phyloP scores from a whole-genome alignment of 805 yeast species.

The Soucietia sequanensis region DNA sequence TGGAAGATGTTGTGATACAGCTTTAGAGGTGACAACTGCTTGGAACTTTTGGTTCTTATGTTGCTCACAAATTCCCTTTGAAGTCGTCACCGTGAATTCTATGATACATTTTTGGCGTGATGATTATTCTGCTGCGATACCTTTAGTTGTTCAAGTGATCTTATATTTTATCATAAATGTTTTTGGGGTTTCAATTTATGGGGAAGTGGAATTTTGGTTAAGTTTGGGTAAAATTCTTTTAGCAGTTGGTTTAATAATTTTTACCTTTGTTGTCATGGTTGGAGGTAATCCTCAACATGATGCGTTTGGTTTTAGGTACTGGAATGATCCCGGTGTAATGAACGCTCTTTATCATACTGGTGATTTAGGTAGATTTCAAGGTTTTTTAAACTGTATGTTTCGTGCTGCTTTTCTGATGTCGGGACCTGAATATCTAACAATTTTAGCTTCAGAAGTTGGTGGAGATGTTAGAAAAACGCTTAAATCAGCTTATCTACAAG shows the following conservation, averaged over 20 bases:
- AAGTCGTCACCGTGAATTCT: slow-evolving; percentile 76
- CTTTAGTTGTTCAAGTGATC: slow-evolving; percentile 63
- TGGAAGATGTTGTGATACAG: slow-evolving; percentile 73
- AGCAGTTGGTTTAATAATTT: slow-evolving; percentile 71
- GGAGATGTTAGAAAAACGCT: slow-evolving; percentile 63
- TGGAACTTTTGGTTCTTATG: slow-evolving; percentile 79
- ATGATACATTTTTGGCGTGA: slow-evolving; percentile 80
- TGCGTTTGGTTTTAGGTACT: slow-evolving; percentile 50
- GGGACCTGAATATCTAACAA: slow-evolving; percentile 83
- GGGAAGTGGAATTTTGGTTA: slow-evolving; percentile 81
- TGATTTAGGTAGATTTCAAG: slow-evolving; percentile 62
- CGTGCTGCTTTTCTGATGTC: slow-evolving; percentile 78
- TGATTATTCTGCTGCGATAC: slow-evolving; percentile 70
- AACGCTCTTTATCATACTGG: slow-evolving; percentile 41
- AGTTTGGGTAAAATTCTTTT: slow-evolving; percentile 64
- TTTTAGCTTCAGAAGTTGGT: slow-evolving; percentile 81
- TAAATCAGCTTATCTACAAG: slow-evolving; percentile 78
- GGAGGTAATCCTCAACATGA: slow-evolving; percentile 79
- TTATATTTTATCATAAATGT: slow-evolving; percentile 64
- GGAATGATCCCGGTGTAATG: slow-evolving; percentile 41
- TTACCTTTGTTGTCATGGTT: slow-evolving; percentile 78
- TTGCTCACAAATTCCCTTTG: slow-evolving; percentile 78
- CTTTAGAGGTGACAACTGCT: slow-evolving; percentile 72
- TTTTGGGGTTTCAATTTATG: slow-evolving; percentile 72
- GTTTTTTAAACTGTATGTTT: slow-evolving; percentile 65